These are phyloP conservation scores for Boletus fagicola DNA, from an alignment of 768 basidiomycete genomes.

Conservation along the genomic window DNA sequence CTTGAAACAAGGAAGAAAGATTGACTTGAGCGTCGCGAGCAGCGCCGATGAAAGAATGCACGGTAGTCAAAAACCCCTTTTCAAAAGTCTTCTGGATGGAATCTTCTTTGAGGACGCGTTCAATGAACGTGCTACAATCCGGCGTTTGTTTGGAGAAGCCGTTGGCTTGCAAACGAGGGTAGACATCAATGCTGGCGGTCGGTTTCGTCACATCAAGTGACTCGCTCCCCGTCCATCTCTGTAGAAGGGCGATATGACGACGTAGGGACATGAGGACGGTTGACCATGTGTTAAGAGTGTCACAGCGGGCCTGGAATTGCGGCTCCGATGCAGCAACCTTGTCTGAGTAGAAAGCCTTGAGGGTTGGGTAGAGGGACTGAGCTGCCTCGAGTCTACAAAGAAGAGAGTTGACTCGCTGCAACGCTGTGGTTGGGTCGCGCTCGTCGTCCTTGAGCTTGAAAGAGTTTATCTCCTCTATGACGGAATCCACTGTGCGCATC, in stretches of 20 bases:
- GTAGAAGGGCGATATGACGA: constrained; percentile 74
- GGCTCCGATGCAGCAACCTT: constrained; percentile 65
- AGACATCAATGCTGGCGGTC: constrained; percentile 58
- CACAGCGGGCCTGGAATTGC: constrained; percentile 76
- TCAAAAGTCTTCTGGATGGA: constrained; percentile 94
- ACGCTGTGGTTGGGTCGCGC: constrained; percentile 40
- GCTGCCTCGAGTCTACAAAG: constrained; percentile 78
- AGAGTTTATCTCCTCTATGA: constrained; percentile 78
- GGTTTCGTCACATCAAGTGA: constrained; percentile 86
- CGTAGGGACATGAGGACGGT: constrained; percentile 85
- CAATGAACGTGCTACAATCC: constrained; percentile 85
- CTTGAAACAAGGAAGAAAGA: constrained; percentile 68
- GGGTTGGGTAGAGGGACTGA: constrained; percentile 82
- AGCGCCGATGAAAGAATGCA: constrained; percentile 79
- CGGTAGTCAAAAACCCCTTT: constrained; percentile 82
- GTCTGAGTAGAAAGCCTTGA: constrained; percentile 77
- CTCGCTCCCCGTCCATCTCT: constrained; percentile 92
- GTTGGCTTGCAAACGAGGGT: constrained; percentile 30
- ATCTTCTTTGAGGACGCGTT: constrained; percentile 92
- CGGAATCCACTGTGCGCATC: constrained; percentile 72
- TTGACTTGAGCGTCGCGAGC: constrained; percentile 87
- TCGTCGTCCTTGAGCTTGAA: constrained; percentile 60
- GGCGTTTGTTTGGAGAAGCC: constrained; percentile 44
- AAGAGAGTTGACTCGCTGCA: constrained; percentile 61
- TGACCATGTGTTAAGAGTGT: constrained; percentile 90